Percentiles rank a stretch among this genome's conserved stretches.
Conservation (phyloP, 257 asterid genomes). For the Nicotiana obtusifolia region DNA sequence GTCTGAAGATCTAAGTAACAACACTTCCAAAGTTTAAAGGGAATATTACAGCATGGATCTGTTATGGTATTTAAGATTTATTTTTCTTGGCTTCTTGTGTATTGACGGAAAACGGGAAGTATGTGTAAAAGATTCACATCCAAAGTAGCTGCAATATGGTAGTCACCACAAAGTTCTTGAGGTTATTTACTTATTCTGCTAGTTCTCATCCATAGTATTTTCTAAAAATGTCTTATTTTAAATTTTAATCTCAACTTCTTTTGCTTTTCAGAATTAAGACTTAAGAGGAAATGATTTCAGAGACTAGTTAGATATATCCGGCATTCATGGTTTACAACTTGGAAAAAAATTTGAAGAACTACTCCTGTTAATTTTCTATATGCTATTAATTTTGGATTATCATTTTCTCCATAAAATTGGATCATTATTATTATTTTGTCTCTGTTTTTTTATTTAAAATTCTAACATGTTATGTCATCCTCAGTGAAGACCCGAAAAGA, state of each 20-base stretch:
- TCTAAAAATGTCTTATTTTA: background rate
- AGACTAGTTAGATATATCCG: background rate
- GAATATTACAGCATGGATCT: background rate
- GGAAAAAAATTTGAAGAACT: background rate
- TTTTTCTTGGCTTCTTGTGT: background rate
- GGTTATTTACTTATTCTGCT: background rate
- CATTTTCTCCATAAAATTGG: background rate
- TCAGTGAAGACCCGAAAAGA: constrained; percentile 66
- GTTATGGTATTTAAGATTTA: background rate
- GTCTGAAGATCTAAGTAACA: background rate
- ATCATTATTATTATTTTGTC: background rate
- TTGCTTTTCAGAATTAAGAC: background rate
- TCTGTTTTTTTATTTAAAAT: background rate
- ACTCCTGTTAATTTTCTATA: background rate
- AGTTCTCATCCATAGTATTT: background rate
- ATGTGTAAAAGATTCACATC: background rate
- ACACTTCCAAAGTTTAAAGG: background rate
- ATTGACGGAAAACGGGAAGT: background rate
- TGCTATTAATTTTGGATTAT: background rate
- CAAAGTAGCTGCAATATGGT: background rate
- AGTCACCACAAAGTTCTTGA: background rate
- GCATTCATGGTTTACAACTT: background rate
- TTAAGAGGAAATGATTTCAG: background rate
- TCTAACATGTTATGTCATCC: constrained; percentile 11
- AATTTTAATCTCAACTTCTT: too few relatives aligned